Base-by-base conservation (phyloP, 305 asterid genomes). In the Fraxinus nigra region DNA sequence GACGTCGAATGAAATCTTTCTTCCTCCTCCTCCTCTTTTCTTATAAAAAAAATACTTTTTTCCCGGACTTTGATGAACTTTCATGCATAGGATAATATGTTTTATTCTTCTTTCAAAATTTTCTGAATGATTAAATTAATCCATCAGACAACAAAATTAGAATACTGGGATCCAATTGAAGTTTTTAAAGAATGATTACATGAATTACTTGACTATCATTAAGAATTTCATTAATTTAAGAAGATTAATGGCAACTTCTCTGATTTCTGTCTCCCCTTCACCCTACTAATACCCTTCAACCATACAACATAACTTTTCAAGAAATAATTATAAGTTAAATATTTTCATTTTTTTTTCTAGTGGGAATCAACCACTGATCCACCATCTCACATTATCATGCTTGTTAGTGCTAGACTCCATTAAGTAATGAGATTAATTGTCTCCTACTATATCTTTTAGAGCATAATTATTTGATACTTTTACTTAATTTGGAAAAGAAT, bases 211-310 rank as follows among this genome's bases (percentile, higher is more conserved):
- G 5, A 34, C n/a, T 74, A 54, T 74, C 43, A 14, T 37, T 37
- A 35, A 26, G 30, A 35, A 34, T 37, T 79, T 24, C 56, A 75
- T 76, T 75, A 79, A 10, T 4, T 46, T 22, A 16, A 48, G 32
- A 76, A 67, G 30, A 59, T 11, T 61, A 46, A 80, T 10, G 51
- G 51, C 51, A 43, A 11, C 51, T 43, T 43, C 51, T 77, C 80
- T 72, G 78, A 83, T 72, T 65, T 79, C 16, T 87, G 90, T 87
- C 87, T 85, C 88, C 87, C 43, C 10, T 43, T 79, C 34, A 30
- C 84, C 85, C 84, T 63, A 78, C 88, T 87, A 83, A 82, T 40
- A 75, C 88, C 85, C 74, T 75, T 56, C 63, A 46, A 30, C 79
- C 87, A 85, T 56, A 85, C 86, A 77, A 51, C 85, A 38, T 59